A percentile compares a stretch with the other conserved stretches of the same genome.
Evolutionary conservation across 2,329 filamentous ascomycete species (phyloP).

Genomic region (Trichoderma endophyticum): DNA sequence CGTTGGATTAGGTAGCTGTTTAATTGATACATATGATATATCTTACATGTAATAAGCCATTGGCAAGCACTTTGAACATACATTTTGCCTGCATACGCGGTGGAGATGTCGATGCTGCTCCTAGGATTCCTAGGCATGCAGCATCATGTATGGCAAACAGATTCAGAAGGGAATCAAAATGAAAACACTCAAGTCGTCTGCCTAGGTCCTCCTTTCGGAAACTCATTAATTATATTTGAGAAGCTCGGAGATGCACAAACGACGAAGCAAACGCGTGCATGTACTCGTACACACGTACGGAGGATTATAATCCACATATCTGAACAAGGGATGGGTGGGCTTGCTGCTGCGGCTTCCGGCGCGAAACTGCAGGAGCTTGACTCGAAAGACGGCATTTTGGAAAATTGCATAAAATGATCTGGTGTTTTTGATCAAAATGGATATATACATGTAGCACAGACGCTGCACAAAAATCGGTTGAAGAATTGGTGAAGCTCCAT

Average conservation of each 20-base stretch:
- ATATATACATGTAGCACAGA: neutral
- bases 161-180: neutral
- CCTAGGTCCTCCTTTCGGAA: neutral
- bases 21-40: conserved; percentile 5
- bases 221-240: neutral
- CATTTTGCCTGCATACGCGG: conserved; percentile 5
- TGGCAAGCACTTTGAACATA: neutral
- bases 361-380: neutral
- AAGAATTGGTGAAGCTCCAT: neutral
- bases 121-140: neutral
- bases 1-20: conserved; percentile 5
- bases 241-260: neutral
- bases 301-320: neutral
- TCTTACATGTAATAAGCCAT: neutral
- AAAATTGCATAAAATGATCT: neutral
- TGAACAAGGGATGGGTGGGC: neutral
- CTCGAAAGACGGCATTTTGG: neutral
- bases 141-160: neutral
- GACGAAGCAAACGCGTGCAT: neutral
- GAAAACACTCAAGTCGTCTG: neutral
- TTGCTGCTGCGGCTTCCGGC: neutral
- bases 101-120: neutral
- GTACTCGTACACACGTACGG: neutral
- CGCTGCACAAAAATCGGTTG: neutral
- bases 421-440: too few relatives aligned